Conservation (phyloP, 1,284 basidiomycete species). For the Boletellus dicymbophilus region DNA sequence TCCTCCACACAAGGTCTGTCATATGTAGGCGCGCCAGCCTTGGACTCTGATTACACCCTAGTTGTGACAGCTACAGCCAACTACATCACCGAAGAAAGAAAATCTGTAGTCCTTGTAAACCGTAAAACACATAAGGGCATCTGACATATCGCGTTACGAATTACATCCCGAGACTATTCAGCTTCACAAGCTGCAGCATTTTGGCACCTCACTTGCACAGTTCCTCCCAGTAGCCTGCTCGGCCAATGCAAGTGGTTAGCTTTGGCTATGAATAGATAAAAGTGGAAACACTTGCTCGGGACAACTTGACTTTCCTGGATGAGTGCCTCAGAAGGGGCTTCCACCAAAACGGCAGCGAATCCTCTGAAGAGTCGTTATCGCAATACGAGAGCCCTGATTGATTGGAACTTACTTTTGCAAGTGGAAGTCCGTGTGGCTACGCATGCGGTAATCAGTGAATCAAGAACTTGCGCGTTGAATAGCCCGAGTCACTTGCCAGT, state of each 20-base stretch:
- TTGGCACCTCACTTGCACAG: constrained; percentile 19
- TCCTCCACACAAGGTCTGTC: not conserved
- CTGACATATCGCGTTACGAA: not conserved
- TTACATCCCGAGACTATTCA: not conserved
- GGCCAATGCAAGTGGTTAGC: not conserved
- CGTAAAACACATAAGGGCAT: too few species aligned
- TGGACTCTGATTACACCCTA: too few species aligned
- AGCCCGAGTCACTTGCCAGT: constrained; percentile 15
- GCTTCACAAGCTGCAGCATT: not conserved
- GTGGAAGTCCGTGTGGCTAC: constrained; percentile 33
- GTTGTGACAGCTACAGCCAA: too few species aligned
- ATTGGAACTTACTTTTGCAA: constrained; percentile 18
- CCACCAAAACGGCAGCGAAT: constrained; percentile 22
- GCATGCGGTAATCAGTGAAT: not conserved
- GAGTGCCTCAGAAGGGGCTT: constrained; percentile 15
- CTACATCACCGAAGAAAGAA: too few species aligned
- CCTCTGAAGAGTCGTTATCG: constrained; percentile 11
- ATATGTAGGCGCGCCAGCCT: not conserved
- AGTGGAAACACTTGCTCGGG: constrained; percentile 6
- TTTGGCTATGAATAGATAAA: not conserved
- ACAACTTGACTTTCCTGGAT: constrained; percentile 12
- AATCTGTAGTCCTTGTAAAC: too few species aligned
- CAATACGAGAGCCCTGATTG: not conserved
- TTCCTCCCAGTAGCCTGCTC: constrained; percentile 17
- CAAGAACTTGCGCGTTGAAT: not conserved